A percentile compares a stretch with the other conserved stretches of the same genome.
These are phyloP conservation scores for Fusarium illudens DNA, from an alignment of 2,329 filamentous ascomycete species.

Conservation along the genomic window DNA sequence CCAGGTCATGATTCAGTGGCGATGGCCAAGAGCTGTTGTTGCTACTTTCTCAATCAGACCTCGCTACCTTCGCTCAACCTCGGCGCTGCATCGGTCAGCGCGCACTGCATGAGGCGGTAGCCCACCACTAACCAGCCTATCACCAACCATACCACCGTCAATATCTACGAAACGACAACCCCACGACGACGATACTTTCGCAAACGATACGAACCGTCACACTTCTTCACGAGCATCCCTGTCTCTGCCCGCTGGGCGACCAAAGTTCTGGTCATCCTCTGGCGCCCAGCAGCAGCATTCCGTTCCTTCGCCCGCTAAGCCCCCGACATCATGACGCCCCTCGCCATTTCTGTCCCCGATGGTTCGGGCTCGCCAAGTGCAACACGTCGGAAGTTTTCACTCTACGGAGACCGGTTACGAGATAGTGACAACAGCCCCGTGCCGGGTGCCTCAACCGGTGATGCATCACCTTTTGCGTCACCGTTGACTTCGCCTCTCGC, in stretches of 20 bases:
- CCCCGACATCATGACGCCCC: conserved; percentile 31
- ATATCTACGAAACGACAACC: conserved; percentile 30
- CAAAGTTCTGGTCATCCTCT: conserved; percentile 33
- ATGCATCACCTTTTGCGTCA: conserved; percentile 39
- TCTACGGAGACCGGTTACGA: conserved; percentile 30
- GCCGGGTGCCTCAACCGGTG: conserved; percentile 25
- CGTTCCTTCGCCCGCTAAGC: conserved; percentile 12
- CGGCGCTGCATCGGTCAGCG: conserved; percentile 31
- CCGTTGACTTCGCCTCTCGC: conserved; percentile 32
- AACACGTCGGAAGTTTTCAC: conserved; percentile 33
- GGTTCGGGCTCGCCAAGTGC: conserved; percentile 32
- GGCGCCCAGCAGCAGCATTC: conserved; percentile 36
- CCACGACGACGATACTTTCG: conserved; percentile 30
- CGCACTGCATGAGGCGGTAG: conserved; percentile 29
- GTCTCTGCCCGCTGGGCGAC: conserved; percentile 34
- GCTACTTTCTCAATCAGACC: conserved; percentile 13
- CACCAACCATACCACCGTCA: conserved; percentile 17
- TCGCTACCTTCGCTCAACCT: conserved; percentile 16
- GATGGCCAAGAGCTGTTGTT: conserved; percentile 39
- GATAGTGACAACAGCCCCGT: conserved; percentile 33
- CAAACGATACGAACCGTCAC: conserved; percentile 12
- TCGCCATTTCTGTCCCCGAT: conserved; percentile 34
- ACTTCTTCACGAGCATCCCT: conserved; percentile 5
- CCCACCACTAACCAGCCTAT: conserved; percentile 29
- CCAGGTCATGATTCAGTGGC: conserved; percentile 36